Conservation (phyloP, 1,139 yeast species). For the Diutina neorugosa region DNA sequence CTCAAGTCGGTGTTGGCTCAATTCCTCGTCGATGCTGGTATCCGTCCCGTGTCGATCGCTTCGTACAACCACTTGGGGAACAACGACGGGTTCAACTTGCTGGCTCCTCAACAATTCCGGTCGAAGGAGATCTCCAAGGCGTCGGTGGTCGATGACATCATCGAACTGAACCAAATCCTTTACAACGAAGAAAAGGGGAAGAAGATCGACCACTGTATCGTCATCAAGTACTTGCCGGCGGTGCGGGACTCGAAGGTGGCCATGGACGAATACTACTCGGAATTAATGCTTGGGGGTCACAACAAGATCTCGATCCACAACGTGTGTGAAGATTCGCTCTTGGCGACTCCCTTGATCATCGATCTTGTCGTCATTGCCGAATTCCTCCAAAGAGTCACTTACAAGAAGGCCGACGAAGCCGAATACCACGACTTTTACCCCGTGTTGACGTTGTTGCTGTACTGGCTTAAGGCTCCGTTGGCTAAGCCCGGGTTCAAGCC, state of each 20-base stretch:
- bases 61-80: conserved; percentile 95
- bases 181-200: conserved; percentile 75
- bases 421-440: conserved; percentile 65
- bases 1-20: conserved; percentile 91
- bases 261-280: conserved; percentile 96
- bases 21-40: conserved; percentile 94
- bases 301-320: conserved; percentile 88
- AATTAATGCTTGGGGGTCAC: conserved; percentile 95
- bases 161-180: conserved; percentile 75
- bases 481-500: conserved; percentile 86
- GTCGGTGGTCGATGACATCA: conserved; percentile 89
- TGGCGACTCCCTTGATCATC: conserved; percentile 90
- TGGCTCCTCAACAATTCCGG: conserved; percentile 87
- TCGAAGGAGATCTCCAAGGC: conserved; percentile 92
- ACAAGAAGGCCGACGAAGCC: conserved; percentile 39
- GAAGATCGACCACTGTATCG: conserved; percentile 87
- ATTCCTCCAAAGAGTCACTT: conserved; percentile 75
- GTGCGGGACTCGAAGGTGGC: conserved; percentile 97
- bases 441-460: conserved; percentile 75
- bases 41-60: conserved; percentile 86
- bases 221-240: conserved; percentile 86
- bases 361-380: conserved; percentile 87
- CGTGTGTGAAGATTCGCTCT: conserved; percentile 89
- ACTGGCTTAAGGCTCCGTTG: conserved; percentile 96
- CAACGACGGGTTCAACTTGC: conserved; percentile 88